Base-by-base conservation (phyloP, 2,329 filamentous ascomycete species). In the Pseudogymnoascus sp. region DNA sequence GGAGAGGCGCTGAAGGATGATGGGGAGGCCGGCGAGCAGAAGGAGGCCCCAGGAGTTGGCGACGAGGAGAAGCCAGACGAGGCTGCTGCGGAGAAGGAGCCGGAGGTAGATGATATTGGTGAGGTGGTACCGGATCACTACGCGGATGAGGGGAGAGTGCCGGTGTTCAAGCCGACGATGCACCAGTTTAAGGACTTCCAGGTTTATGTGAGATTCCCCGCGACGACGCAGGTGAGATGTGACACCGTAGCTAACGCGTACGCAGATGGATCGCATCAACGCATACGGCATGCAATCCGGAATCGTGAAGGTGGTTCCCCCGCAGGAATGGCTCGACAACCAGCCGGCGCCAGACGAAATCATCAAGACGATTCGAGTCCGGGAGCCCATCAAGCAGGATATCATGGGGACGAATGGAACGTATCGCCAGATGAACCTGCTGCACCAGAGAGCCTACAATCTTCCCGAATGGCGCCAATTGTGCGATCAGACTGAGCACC, bases 351-450 rank as follows among this genome's bases (percentile, higher is more conserved):
- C 97, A 65, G 87, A 94, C 71, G 89, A 97, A 70, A 82, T 91
- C 60, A 84, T 99, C 67, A 97, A 97, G 77, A 87, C 89, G 65
- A 90, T 99, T 74, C 88, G 87, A 72, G 92, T 99, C 71, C 93
- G 93, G 75, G 95, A 99, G 68, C 94, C 94, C 3, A 97, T 99
- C 73, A 96, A 92, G 72, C 94, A 99, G 75, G 94, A 99, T 71
- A 99, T 99, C 70, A 93, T 95, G 81, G 94, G 94, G 43, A 91
- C 90, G 60, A 91, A 93, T 72, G 95, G 94, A 63, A 95, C 91
- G 63, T 99, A 97, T 73, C 93, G 93, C 37, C 94, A 99, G 74
- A 91, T 94, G 71, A 99, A 99, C 72, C 92, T 99, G 64, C 87
- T 97, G 71, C 95, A 97, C 76, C 91, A 95, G 73, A 85, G 94